Base-by-base conservation (phyloP, 2,329 filamentous ascomycete species). In the Didymella segeticola region DNA sequence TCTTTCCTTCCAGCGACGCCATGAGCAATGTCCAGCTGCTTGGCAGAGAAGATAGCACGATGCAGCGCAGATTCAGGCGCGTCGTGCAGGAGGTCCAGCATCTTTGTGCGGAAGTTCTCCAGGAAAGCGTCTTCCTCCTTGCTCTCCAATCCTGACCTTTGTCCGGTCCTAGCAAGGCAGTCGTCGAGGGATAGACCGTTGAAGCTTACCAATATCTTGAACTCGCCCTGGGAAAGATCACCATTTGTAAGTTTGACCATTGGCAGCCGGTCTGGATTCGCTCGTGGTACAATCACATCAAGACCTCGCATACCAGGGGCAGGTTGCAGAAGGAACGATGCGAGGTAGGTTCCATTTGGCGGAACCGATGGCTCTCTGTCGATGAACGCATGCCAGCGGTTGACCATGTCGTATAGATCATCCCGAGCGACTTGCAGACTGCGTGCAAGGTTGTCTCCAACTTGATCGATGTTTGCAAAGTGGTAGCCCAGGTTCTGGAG, bases 401-500 rank as follows among this genome's bases (percentile, higher is more conserved):
- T 76, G 11, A 96, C 77, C 50, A 86, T 85, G 5, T 74, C 70
- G 37, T 83, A 80, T 3, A 96, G 78, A n/a, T 85, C 83, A 1
- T 78, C 75, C 2, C 81, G 79, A 39, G 87, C 82, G 50, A 96
- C 86, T 66, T 93, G 89, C 81, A 96, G 88, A 58, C 85, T 88
- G 20, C 85, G 81, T 19, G 88, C 83, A 58, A 96, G 85, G 34
- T 85, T 84, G 15, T 84, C 81, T 11, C 85, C 82, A 23, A 96
- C 87, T 56, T 91, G 70, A 5, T 69, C 70, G 19, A 70, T 60
- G 26, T 55, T 67, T 11, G 89, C 89, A 64, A 96, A 96, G n/a
- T 89, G 85, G 71, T 87, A 96, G 1, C 92, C 91, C 10, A 83
- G 78, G 1, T 89, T 85, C 58, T 88, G 83, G 12, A 96, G 80